A percentile compares a stretch with the other conserved stretches of the same genome.
phyloP scores from a whole-genome alignment of 371 early-diverging fungal species.

The Rhizopus sp. region DNA sequence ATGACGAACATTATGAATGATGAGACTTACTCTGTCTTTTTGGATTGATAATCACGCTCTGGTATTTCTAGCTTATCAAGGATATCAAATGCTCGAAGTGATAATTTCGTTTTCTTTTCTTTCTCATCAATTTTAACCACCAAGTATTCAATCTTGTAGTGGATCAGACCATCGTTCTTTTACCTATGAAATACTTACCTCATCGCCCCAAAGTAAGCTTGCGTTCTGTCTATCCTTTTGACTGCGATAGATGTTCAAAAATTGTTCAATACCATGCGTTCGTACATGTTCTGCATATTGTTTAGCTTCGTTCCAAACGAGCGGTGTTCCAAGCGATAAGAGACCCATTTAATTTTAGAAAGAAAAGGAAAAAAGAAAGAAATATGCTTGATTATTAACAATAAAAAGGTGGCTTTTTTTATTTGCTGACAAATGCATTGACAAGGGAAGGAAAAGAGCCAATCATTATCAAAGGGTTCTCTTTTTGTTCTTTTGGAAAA shows the following conservation, averaged over 20 bases:
- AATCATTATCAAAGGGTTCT: neutral
- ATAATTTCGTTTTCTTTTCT: conserved; percentile 71
- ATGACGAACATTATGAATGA: neutral
- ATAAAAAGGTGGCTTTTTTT: conserved; percentile 2
- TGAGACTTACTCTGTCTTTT: conserved; percentile 34
- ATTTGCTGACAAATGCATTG: neutral
- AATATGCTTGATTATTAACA: neutral
- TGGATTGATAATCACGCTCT: conserved; percentile 63
- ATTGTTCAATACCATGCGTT: conserved; percentile 92
- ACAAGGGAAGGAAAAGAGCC: neutral
- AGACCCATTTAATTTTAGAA: conserved; percentile 78
- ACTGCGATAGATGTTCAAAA: conserved; percentile 83
- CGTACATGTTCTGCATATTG: conserved; percentile 87
- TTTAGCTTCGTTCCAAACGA: conserved; percentile 91
- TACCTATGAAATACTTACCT: conserved; percentile 55
- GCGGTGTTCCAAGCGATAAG: conserved; percentile 93
- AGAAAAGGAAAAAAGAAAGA: conserved; percentile 10
- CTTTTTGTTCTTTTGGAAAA: too few relatives aligned
- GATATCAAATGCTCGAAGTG: conserved; percentile 84
- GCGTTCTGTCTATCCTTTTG: conserved; percentile 79
- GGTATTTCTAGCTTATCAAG: conserved; percentile 75
- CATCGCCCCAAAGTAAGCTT: conserved; percentile 94
- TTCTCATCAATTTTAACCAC: conserved; percentile 82
- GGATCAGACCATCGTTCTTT: neutral
- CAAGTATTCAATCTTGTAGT: conserved; percentile 85